A percentile compares a stretch with the other conserved stretches of the same genome.
These are phyloP conservation scores for Entonaema liquescens DNA, from an alignment of 495 filamentous ascomycete species.

Conservation along the genomic window DNA sequence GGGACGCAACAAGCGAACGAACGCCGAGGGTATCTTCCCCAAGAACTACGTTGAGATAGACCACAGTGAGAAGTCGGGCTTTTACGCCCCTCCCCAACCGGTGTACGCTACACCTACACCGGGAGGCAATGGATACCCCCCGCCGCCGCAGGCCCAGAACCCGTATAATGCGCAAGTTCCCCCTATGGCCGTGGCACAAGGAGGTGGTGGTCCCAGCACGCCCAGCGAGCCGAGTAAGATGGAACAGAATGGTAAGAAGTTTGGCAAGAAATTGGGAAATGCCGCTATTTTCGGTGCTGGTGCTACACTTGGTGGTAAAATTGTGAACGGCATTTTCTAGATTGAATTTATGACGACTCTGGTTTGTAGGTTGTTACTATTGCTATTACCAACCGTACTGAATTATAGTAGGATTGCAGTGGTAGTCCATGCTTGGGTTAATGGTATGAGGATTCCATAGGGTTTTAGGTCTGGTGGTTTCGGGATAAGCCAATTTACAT, in stretches of 20 bases:
- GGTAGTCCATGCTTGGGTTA: background rate
- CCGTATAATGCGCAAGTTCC: slow-evolving; percentile 62
- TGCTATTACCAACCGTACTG: background rate
- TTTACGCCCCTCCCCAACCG: slow-evolving; percentile 45
- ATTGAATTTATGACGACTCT: background rate
- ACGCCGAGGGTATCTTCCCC: slow-evolving; percentile 89
- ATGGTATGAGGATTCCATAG: background rate
- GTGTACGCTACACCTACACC: slow-evolving; percentile 40
- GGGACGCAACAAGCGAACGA: slow-evolving; percentile 81
- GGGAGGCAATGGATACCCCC: slow-evolving; percentile 40
- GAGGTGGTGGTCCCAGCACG: slow-evolving; percentile 20
- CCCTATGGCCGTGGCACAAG: slow-evolving; percentile 57
- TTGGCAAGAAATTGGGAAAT: slow-evolving; percentile 80
- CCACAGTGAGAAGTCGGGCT: slow-evolving; percentile 46
- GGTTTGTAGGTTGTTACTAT: background rate
- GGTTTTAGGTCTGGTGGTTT: background rate
- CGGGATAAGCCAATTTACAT: slow-evolving; percentile 5
- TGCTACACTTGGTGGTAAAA: slow-evolving; percentile 88
- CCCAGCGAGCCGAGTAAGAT: slow-evolving; percentile 51
- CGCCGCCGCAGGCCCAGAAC: slow-evolving; percentile 51
- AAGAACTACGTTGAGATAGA: slow-evolving; percentile 79
- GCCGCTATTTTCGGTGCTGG: slow-evolving; percentile 85
- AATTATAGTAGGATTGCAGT: background rate
- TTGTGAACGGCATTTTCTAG: slow-evolving; percentile 93
- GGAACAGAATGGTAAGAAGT: slow-evolving; percentile 62